Evolutionary conservation across 2,329 filamentous ascomycete genomes (phyloP).

Genomic region (Xylariomycetidae sp.): DNA sequence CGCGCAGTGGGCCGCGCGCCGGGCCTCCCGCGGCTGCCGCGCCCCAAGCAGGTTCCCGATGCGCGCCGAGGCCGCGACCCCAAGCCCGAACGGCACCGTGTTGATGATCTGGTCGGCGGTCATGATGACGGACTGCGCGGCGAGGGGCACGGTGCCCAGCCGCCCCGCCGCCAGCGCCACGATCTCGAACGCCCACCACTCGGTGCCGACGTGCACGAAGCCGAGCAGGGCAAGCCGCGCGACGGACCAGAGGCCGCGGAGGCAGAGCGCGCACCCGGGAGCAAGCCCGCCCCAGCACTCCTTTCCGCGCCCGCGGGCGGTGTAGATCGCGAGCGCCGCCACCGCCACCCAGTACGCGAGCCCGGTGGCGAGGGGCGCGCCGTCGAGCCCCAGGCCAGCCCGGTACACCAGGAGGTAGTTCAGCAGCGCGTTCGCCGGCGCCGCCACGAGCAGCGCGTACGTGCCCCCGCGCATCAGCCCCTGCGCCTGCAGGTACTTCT

Average conservation of each 20-base stretch:
- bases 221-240: conserved; percentile 69
- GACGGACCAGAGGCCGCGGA: conserved; percentile 64
- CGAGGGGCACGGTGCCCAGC: conserved; percentile 71
- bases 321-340: conserved; percentile 65
- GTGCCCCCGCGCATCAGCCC: conserved; percentile 73
- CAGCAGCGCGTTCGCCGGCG: conserved; percentile 72
- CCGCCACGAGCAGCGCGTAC: conserved; percentile 76
- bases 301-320: conserved; percentile 62
- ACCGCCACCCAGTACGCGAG: conserved; percentile 86
- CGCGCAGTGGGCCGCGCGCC: conserved; percentile 67
- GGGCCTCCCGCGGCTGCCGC: conserved; percentile 57
- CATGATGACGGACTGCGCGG: conserved; percentile 85
- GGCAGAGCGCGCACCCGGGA: conserved; percentile 55
- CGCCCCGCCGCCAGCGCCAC: conserved; percentile 76
- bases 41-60: conserved; percentile 77
- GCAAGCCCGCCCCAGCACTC: conserved; percentile 75
- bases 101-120: conserved; percentile 79
- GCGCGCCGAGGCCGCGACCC: conserved; percentile 71
- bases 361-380: conserved; percentile 75
- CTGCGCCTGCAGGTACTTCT: conserved; percentile 85
- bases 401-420: conserved; percentile 77
- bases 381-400: conserved; percentile 64
- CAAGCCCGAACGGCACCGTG: conserved; percentile 81
- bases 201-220: conserved; percentile 77
- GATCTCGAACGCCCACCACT: conserved; percentile 95